phyloP scores from a whole-genome alignment of 139 green algal species.

The Coccomyxa sp. region DNA sequence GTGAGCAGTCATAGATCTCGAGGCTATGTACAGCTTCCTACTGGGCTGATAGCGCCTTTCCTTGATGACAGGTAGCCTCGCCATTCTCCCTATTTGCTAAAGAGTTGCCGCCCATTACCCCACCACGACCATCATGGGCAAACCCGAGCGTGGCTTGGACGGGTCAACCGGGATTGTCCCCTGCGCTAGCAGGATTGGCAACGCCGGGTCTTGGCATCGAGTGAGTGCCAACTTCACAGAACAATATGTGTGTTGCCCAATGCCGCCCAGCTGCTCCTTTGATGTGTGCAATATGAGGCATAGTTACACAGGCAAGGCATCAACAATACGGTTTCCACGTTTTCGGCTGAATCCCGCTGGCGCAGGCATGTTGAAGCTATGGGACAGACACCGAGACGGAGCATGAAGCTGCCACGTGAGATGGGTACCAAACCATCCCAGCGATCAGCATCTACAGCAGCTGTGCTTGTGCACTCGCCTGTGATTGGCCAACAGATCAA shows the following conservation, averaged over 20 bases:
- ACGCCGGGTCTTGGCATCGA: not conserved
- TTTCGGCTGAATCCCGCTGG: not conserved
- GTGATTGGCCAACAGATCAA: too few relatives aligned
- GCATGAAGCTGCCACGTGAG: too few relatives aligned
- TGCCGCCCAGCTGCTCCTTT: not conserved
- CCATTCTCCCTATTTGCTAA: slow-evolving; percentile 4
- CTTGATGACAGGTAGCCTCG: slow-evolving; percentile 5
- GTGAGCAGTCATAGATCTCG: too few relatives aligned
- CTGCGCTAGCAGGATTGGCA: not conserved
- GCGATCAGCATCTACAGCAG: too few relatives aligned
- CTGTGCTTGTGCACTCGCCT: too few relatives aligned
- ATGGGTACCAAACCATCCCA: too few relatives aligned
- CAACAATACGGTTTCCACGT: too few relatives aligned
- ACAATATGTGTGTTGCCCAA: not conserved
- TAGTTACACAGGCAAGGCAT: not conserved
- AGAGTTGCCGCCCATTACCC: slow-evolving; percentile 1
- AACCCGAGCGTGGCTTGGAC: not conserved
- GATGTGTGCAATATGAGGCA: not conserved
- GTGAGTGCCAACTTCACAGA: not conserved
- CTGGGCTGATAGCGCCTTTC: too few relatives aligned
- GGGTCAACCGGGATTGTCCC: not conserved
- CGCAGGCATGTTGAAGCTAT: not conserved
- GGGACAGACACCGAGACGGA: too few relatives aligned
- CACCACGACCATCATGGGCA: not conserved
- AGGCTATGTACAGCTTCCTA: too few relatives aligned